Conservation (phyloP, 208 protist species). For the Wallacemonas sp. region DNA sequence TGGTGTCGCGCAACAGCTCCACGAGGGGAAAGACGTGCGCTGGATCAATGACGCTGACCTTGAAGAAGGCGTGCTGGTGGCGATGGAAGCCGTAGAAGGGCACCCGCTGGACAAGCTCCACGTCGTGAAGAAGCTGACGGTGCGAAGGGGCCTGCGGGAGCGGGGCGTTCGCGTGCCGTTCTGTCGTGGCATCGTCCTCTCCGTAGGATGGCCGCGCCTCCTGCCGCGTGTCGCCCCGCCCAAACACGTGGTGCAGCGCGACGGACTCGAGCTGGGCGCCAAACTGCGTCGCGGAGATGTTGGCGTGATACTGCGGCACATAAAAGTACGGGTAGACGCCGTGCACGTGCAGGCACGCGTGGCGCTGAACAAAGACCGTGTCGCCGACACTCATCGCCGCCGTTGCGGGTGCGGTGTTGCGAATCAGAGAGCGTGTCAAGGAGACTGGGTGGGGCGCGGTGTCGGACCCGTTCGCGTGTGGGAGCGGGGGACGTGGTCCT, state of each 20-base stretch:
- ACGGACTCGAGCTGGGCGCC: slow-evolving; percentile 76
- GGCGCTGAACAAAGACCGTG: slow-evolving; percentile 20
- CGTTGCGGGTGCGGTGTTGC: not conserved
- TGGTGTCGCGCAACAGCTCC: slow-evolving; percentile 52
- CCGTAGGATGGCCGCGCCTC: no score
- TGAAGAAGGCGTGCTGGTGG: slow-evolving; percentile 47
- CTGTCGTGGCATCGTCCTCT: no score
- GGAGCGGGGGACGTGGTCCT: not conserved
- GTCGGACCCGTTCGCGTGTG: not conserved
- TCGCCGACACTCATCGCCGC: not conserved
- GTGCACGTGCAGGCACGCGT: slow-evolving; percentile 80
- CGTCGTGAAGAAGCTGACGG: slow-evolving; percentile 67
- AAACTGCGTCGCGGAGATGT: slow-evolving; percentile 65
- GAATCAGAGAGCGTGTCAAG: not conserved
- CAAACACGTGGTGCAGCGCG: slow-evolving; percentile 24
- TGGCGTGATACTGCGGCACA: slow-evolving; percentile 50
- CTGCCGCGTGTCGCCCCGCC: no score
- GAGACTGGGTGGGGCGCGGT: no score
- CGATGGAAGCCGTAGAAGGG: slow-evolving; percentile 80
- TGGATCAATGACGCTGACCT: slow-evolving; percentile 65
- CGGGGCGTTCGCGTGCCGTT: no score
- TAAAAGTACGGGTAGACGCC: slow-evolving; percentile 80
- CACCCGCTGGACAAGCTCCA: slow-evolving; percentile 53
- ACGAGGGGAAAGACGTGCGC: slow-evolving; percentile 29
- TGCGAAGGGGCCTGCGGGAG: not conserved